Base-by-base conservation (phyloP, 1,284 basidiomycete species). In the Exsudoporus floridanus region DNA sequence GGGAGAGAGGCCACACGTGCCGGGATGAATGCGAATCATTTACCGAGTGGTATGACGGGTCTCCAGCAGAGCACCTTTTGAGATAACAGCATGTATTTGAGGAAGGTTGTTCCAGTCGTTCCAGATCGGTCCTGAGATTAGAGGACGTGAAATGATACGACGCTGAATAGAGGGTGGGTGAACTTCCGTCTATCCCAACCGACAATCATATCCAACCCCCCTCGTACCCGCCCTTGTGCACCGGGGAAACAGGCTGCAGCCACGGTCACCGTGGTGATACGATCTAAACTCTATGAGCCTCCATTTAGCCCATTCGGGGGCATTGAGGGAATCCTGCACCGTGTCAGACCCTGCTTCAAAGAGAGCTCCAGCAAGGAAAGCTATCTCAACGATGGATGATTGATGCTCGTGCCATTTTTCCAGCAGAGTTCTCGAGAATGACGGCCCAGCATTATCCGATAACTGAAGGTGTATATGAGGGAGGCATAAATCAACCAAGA, bases 321-420 rank as follows among this genome's bases (percentile, higher is more conserved):
- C 2, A 12, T 2, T 3, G 5, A 16, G 16, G 5, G 13, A 30
- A 18, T 14, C 1, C 2, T 7, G 38, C 33, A 78, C 78, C n/a
- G 83, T 86, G 50, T 84, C 84, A 3, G 77, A 78, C 5, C 83
- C 84, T 1, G 83, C 84, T 35, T 82, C 84, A 50, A 84, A 86
- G 70, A 86, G 77, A 6, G 77, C 77, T 1, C 85, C 85, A 1
- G 81, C 78, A 16, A 87, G 74, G 60, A 82, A 87, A 0, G 82
- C 75, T 8, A 79, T 74, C 54, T 87, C 83, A 42, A 79, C 70
- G 30, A 79, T 73, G 0, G 78, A 74, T 4, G 87, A 65, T 3
- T 72, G 75, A 30, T 80, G 74, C 37, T 79, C 74, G 0, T 68
- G 56, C 54, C 79, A 77, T n/a, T 74, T 73, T 50, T 84, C 80